A percentile compares a stretch with the other conserved stretches of the same genome.
These are phyloP conservation scores for Evernia prunastri DNA, from an alignment of 495 filamentous ascomycete species.

Conservation along the genomic window DNA sequence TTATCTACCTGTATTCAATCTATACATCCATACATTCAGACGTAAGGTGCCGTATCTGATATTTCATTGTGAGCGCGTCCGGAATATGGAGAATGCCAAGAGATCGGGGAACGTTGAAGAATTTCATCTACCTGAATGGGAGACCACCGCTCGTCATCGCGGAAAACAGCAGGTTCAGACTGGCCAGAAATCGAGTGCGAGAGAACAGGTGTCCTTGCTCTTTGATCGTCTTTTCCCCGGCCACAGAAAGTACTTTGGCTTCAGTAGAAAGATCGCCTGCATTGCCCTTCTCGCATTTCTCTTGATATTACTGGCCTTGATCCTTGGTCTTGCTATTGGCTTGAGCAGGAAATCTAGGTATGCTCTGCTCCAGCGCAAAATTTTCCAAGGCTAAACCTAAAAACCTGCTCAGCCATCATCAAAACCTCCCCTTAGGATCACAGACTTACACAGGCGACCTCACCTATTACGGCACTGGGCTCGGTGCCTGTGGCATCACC, in stretches of 20 bases:
- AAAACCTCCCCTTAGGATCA: conserved; percentile 32
- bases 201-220: neutral
- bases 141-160: conserved; percentile 5
- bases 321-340: conserved; percentile 51
- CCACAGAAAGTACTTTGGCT: conserved; percentile 8
- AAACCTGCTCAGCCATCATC: conserved; percentile 35
- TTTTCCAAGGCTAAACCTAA: neutral
- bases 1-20: no score
- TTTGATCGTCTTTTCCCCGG: conserved; percentile 6
- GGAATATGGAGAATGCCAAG: neutral
- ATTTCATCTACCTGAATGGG: conserved; percentile 5
- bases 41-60: no score
- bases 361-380: conserved; percentile 17
- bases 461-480: conserved; percentile 61
- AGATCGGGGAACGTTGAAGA: neutral
- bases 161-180: conserved; percentile 1
- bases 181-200: neutral
- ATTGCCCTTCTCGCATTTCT: conserved; percentile 30
- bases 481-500: conserved; percentile 65
- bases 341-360: conserved; percentile 31
- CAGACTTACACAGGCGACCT: conserved; percentile 55
- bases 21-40: neutral
- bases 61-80: no score
- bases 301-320: conserved; percentile 41
- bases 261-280: conserved; percentile 5